A percentile compares a stretch with the other conserved stretches of the same genome.
Evolutionary conservation across 108 stramenopile species (phyloP).

Genomic region (Cyclotella sp.): DNA sequence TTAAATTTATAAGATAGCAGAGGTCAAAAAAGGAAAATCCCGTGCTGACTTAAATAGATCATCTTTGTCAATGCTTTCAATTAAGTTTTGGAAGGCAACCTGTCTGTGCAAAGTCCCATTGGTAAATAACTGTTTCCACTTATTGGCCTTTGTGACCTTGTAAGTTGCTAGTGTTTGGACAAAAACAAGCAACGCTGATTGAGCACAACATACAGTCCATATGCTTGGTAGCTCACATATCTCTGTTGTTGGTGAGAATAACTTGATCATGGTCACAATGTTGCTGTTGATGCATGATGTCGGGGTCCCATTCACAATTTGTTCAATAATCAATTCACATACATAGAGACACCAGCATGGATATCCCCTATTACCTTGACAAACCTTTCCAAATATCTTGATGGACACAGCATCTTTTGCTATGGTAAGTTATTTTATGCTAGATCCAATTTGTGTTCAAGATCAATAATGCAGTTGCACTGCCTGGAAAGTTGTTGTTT

Average conservation of each 20-base stretch:
- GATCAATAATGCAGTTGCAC: not conserved
- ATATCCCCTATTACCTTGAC: not conserved
- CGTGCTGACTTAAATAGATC: conserved; percentile 1
- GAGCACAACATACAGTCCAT: conserved; percentile 2
- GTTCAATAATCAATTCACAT: conserved; percentile 13
- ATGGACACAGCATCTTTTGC: not conserved
- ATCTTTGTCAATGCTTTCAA: conserved; percentile 4
- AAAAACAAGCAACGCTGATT: conserved; percentile 9
- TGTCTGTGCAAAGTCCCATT: conserved; percentile 5
- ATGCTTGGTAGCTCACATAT: conserved; percentile 15
- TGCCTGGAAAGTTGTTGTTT: not conserved
- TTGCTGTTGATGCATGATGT: conserved; percentile 9
- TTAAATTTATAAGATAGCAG: not conserved
- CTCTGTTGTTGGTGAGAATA: conserved; percentile 10
- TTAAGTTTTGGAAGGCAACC: conserved; percentile 17
- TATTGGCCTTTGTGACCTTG: not conserved
- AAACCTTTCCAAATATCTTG: not conserved
- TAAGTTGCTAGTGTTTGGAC: conserved; percentile 6
- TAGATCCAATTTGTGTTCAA: not conserved
- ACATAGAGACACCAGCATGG: conserved; percentile 10
- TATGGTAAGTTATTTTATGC: not conserved
- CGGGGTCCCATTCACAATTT: conserved; percentile 19
- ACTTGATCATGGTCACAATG: not conserved
- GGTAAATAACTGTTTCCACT: conserved; percentile 14
- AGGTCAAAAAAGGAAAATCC: not conserved